These are phyloP conservation scores for Primulina tabacum DNA, from an alignment of 257 asterid genomes.

Conservation along the genomic window DNA sequence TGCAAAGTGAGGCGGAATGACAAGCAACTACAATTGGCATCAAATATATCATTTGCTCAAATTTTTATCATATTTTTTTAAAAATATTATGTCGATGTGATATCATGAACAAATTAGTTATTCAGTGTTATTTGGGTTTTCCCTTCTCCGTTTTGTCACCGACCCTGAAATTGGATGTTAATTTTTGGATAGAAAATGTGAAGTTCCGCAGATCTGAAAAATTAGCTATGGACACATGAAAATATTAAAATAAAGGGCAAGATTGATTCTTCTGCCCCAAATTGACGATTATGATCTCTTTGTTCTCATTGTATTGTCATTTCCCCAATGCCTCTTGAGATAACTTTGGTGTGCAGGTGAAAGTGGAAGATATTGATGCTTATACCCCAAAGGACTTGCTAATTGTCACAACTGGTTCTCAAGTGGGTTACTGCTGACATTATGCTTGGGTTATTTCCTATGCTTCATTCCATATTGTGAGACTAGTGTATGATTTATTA, in stretches of 20 bases:
- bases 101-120: neutral
- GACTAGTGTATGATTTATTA: conserved; percentile 28
- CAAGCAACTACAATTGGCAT: neutral
- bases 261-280: neutral
- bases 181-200: neutral
- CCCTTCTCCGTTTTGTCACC: neutral
- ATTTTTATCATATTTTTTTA: neutral
- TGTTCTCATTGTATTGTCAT: conserved; percentile 16
- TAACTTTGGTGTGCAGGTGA: conserved; percentile 51
- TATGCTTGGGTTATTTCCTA: conserved; percentile 23
- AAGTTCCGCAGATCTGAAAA: neutral
- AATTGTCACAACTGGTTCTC: conserved; percentile 98
- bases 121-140: neutral
- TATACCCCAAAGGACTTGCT: conserved; percentile 96
- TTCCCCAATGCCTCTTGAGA: conserved; percentile 24
- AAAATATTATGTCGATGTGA: neutral
- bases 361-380: conserved; percentile 93
- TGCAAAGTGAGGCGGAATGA: neutral
- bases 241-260: neutral
- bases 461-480: conserved; percentile 22
- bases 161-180: neutral
- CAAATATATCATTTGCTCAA: neutral
- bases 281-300: conserved; percentile 1
- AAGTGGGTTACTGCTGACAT: conserved; percentile 49
- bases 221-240: neutral